phyloP scores from a whole-genome alignment of 2,329 filamentous ascomycete genomes.

The Fusarium pseudoanthophilum region DNA sequence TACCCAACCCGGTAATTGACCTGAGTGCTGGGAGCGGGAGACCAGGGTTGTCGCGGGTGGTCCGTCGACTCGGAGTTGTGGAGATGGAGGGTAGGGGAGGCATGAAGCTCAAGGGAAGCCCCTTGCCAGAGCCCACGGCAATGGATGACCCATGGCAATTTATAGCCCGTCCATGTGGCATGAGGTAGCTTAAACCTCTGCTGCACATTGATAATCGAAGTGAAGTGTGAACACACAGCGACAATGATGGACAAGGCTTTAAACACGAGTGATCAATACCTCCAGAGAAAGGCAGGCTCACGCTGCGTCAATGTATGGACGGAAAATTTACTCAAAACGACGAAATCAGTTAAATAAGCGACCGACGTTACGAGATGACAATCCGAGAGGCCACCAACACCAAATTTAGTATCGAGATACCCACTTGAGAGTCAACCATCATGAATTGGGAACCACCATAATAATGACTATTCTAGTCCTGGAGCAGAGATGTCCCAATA shows the following conservation, averaged over 20 bases:
- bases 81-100: slow-evolving; percentile 26
- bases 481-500: background rate
- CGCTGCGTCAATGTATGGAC: background rate
- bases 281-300: background rate
- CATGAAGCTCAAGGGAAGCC: slow-evolving; percentile 37
- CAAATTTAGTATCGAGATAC: slow-evolving; percentile 15
- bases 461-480: slow-evolving; percentile 10
- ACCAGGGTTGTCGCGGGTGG: slow-evolving; percentile 43
- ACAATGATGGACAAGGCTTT: background rate
- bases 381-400: slow-evolving; percentile 18
- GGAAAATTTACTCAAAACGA: slow-evolving; percentile 21
- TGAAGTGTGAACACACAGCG: slow-evolving; percentile 8
- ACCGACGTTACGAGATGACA: slow-evolving; percentile 30
- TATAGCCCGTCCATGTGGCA: slow-evolving; percentile 18
- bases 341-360: slow-evolving; percentile 33
- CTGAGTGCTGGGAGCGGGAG: slow-evolving; percentile 44
- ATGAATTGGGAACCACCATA: slow-evolving; percentile 21
- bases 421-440: slow-evolving; percentile 25
- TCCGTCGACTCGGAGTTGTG: slow-evolving; percentile 43
- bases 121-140: slow-evolving; percentile 43
- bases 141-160: slow-evolving; percentile 38
- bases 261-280: background rate
- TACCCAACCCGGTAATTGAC: slow-evolving; percentile 32
- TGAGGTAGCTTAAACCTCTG: slow-evolving; percentile 13
- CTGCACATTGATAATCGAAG: slow-evolving; percentile 16